Evolutionary conservation across 306 rosid species (phyloP), one percentile per base, ranked within the genome.

Genomic region (Rosa rugosa): DNA sequence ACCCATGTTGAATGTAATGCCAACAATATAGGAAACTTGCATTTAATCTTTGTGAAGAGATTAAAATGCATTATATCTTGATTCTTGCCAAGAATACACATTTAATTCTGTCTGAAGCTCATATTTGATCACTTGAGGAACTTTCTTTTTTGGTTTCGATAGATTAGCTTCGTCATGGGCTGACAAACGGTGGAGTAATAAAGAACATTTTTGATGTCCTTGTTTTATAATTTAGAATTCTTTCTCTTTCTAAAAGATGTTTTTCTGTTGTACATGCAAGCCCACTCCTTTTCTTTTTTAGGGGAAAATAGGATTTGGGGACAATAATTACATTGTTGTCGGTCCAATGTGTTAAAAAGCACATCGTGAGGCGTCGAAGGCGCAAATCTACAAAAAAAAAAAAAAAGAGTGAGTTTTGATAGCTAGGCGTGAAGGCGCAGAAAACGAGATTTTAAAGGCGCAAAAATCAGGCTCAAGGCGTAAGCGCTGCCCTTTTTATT

Each of bases 161-260:
- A 20, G 97, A 92, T 64, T 94, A 98, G 99, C 95, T 94, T 80
- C 99, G 99, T 75, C 95, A 91, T 94, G 99, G 97, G 97, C 98
- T 42, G 99, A 94, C 81, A 92, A 80, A 72, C 83, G 57, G 99
- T 94, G 36, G 36, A 31, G 36, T 31, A 31, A 31, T 31, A 31
- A 85, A 89, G 98, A 73, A 63, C 78, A 65, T 74, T 18, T 51
- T 84, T 81, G 23, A 22, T 51, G 31, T 62, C 44, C 12, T 51
- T 74, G 36, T 18, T 81, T 54, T 6, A 12, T 7, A 18, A 12
- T 5, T 40, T 63, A 31, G 47, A 51, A n/a, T 31, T 10, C 23
- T 18, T 31, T 31, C 8, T 82, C 64, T 56, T 34, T 64, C 23
- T 22, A 25, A 44, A 16, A 11, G 8, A 0, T 65, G 27, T 10